Evolutionary conservation across 768 basidiomycete species (phyloP).

Genomic region (Krasilnikovozyma curviuscula): DNA sequence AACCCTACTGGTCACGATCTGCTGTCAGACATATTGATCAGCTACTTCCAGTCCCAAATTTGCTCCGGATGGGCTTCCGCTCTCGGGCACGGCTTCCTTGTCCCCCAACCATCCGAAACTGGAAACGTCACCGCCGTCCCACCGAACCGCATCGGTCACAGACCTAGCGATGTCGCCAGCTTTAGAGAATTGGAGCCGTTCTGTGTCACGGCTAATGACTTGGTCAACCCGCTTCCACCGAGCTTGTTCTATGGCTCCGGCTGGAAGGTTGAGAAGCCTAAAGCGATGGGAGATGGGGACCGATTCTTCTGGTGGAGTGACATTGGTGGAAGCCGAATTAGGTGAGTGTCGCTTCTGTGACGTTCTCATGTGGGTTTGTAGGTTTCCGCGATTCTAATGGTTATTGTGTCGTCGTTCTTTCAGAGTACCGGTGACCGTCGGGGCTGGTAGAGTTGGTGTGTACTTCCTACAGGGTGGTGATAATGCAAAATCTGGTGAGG

Average conservation of each 20-base stretch:
- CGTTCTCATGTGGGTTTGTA: too few relatives aligned
- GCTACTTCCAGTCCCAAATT: constrained; percentile 74
- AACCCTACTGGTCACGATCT: constrained; percentile 60
- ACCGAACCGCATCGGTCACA: constrained; percentile 42
- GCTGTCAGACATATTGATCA: constrained; percentile 62
- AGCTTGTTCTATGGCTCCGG: constrained; percentile 82
- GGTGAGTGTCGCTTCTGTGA: too few relatives aligned
- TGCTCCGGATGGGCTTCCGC: constrained; percentile 67
- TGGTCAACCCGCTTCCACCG: constrained; percentile 83
- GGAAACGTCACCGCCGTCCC: too few relatives aligned
- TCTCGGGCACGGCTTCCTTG: constrained; percentile 44
- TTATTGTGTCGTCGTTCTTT: constrained; percentile 52
- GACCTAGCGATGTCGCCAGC: constrained; percentile 28
- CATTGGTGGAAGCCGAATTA: too few relatives aligned
- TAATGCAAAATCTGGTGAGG: too few relatives aligned
- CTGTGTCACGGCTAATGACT: constrained; percentile 84
- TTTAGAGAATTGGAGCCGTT: constrained; percentile 76
- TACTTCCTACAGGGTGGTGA: constrained; percentile 73
- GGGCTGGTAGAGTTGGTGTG: constrained; percentile 75
- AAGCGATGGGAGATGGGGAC: constrained; percentile 33
- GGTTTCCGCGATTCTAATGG: constrained; percentile 63
- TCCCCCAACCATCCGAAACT: too few relatives aligned
- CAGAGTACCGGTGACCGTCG: constrained; percentile 64
- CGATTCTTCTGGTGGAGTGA: constrained; percentile 83
- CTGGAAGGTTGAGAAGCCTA: constrained; percentile 54